Percentiles rank a stretch among this genome's conserved stretches.
Evolutionary conservation across 345 rosid species (phyloP).

Genomic region (Corchorus olitorius): DNA sequence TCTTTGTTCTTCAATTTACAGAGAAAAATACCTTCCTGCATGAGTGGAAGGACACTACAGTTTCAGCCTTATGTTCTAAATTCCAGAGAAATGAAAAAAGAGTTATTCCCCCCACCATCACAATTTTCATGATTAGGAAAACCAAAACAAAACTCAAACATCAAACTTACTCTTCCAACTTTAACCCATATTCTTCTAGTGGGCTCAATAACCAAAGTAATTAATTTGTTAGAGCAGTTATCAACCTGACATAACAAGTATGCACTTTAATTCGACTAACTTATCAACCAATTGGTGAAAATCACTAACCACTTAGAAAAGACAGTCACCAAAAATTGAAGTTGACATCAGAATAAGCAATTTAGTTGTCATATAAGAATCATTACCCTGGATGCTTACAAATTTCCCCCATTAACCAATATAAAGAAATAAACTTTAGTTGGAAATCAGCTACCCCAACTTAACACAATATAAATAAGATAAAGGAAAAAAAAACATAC

Average conservation of each 20-base stretch:
- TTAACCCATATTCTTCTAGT: neutral
- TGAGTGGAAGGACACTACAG: neutral
- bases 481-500: neutral
- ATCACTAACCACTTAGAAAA: neutral
- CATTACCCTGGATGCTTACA: neutral
- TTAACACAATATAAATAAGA: neutral
- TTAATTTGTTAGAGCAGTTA: neutral
- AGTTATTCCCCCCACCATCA: too few species aligned
- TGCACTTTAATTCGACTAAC: neutral
- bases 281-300: neutral
- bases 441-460: neutral
- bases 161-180: neutral
- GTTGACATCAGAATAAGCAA: neutral
- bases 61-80: neutral
- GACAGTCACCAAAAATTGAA: neutral
- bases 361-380: neutral
- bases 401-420: neutral
- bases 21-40: conserved; percentile 14
- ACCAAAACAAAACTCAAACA: neutral
- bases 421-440: neutral
- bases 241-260: neutral
- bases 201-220: neutral
- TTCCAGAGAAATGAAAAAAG: neutral
- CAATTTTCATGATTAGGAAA: neutral
- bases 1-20: conserved; percentile 22